Evolutionary conservation across 2,329 filamentous ascomycete genomes (phyloP).

Genomic region (Aspergillus pseudoterreus): DNA sequence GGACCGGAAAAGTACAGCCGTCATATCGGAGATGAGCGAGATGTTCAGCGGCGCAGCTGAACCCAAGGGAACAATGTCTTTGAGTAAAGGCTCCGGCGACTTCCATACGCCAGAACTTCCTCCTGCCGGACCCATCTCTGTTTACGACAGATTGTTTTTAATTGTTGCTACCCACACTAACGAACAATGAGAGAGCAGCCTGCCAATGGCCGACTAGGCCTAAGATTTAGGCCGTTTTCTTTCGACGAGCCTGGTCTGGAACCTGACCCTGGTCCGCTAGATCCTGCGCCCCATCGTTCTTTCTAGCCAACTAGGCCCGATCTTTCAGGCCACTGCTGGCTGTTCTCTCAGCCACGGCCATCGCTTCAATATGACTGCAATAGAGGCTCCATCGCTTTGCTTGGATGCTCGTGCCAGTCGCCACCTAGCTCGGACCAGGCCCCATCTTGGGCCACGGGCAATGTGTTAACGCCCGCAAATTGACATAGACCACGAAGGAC

Average conservation of each 20-base stretch:
- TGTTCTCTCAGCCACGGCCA: not conserved
- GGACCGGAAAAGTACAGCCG: not conserved
- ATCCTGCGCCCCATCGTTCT: conserved; percentile 10
- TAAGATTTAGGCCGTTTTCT: not conserved
- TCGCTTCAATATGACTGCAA: conserved; percentile 1
- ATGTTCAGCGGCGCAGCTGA: not conserved
- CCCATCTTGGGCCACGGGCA: not conserved
- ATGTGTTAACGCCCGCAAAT: conserved; percentile 1
- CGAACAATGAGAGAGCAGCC: not conserved
- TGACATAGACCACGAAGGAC: conserved; percentile 1
- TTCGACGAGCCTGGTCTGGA: not conserved
- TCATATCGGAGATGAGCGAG: not conserved
- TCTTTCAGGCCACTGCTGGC: conserved; percentile 3
- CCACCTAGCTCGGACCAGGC: not conserved
- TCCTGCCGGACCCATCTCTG: not conserved
- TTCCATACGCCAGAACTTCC: not conserved
- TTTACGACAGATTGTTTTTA: not conserved
- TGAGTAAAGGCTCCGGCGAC: not conserved
- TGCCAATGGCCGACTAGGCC: not conserved
- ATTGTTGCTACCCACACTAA: not conserved
- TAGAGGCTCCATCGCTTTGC: not conserved
- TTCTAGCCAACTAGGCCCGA: conserved; percentile 10
- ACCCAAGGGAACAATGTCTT: not conserved
- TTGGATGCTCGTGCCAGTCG: conserved; percentile 1
- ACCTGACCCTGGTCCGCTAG: conserved; percentile 4